A percentile compares a stretch with the other conserved stretches of the same genome.
Conservation (phyloP, 2,329 filamentous ascomycete genomes). For the Sporothrix protearum region DNA sequence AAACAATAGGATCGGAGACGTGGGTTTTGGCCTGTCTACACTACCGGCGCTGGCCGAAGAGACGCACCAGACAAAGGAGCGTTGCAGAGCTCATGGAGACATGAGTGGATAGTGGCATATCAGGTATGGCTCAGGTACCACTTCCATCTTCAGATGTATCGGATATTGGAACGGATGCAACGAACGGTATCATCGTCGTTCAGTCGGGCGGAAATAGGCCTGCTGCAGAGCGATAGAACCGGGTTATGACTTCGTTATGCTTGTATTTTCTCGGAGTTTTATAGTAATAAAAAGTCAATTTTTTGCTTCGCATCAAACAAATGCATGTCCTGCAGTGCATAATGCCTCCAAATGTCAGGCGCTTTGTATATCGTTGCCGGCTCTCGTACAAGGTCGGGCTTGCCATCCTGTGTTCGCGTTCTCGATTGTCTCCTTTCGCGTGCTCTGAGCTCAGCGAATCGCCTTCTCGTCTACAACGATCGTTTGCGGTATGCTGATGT, state of each 20-base stretch:
- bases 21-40: not conserved
- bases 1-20: not conserved
- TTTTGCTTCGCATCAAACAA: not conserved
- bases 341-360: not conserved
- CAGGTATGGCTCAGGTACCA: not conserved
- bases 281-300: not conserved
- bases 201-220: not conserved
- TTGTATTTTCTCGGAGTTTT: not conserved
- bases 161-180: not conserved
- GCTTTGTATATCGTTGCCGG: not conserved
- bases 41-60: not conserved
- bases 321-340: too few species aligned
- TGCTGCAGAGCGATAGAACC: not conserved
- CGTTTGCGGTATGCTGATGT: slow-evolving; percentile 43
- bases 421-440: not conserved
- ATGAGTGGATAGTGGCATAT: not conserved
- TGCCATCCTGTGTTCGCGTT: slow-evolving; percentile 13
- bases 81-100: not conserved
- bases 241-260: not conserved
- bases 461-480: slow-evolving; percentile 56
- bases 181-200: not conserved
- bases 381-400: not conserved
- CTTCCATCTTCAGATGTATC: not conserved
- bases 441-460: slow-evolving; percentile 30
- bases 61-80: not conserved